Percentiles rank a stretch among this genome's conserved stretches.
phyloP scores from a whole-genome alignment of 208 protist genomes.

The Phytomonas serpens region DNA sequence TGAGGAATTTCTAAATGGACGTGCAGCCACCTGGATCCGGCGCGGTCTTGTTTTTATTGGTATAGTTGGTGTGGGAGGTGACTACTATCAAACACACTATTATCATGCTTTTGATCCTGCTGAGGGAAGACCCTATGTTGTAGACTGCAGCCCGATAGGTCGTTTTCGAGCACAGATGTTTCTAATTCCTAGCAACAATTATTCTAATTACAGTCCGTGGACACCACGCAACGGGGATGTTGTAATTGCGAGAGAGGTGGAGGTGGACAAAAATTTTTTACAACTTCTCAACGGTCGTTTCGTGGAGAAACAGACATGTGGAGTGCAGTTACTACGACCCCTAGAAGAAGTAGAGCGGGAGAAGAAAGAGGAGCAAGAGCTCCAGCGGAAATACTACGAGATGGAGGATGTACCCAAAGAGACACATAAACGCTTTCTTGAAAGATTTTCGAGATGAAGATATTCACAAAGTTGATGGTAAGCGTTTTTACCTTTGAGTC shows the following conservation, averaged over 20 bases:
- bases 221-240: conserved; percentile 77
- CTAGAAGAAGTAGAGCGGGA: conserved; percentile 36
- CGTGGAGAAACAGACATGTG: conserved; percentile 75
- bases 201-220: conserved; percentile 82
- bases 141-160: conserved; percentile 76
- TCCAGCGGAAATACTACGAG: conserved; percentile 9
- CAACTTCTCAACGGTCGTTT: conserved; percentile 80
- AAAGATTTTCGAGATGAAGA: neutral
- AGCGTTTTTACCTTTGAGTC: neutral
- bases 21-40: conserved; percentile 45
- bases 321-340: conserved; percentile 48
- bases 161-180: conserved; percentile 65
- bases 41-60: conserved; percentile 48
- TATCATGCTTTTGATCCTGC: conserved; percentile 61
- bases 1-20: conserved; percentile 61
- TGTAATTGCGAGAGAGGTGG: conserved; percentile 61
- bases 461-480: neutral
- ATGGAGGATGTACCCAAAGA: neutral
- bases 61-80: conserved; percentile 52
- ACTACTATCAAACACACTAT: conserved; percentile 83
- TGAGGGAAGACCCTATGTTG: conserved; percentile 49
- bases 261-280: conserved; percentile 54
- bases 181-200: conserved; percentile 68
- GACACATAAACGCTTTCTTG: neutral
- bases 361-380: conserved; percentile 14